Conservation (phyloP, 106 monocot species). For the Vanilla planifolia region DNA sequence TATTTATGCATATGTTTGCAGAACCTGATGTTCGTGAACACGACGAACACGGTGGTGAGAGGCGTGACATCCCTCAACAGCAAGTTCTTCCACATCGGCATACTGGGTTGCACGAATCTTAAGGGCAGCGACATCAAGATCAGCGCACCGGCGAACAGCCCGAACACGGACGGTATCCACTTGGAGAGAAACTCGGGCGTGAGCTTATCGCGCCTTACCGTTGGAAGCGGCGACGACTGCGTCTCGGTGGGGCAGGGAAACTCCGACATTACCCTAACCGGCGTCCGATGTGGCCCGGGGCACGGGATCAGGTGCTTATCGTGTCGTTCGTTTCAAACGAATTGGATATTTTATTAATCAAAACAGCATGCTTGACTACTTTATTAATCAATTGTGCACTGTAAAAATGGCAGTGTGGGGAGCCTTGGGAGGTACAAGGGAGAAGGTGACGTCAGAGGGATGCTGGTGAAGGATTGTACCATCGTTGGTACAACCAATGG, state of each 20-base stretch:
- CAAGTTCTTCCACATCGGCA: slow-evolving; percentile 57
- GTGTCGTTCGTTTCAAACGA: too few relatives aligned
- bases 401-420: slow-evolving; percentile 43
- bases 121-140: slow-evolving; percentile 24
- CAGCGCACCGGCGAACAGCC: slow-evolving; percentile 45
- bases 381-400: too few relatives aligned
- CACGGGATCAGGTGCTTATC: slow-evolving; percentile 52
- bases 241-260: slow-evolving; percentile 59
- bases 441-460: slow-evolving; percentile 33
- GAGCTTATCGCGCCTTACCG: slow-evolving; percentile 18
- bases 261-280: slow-evolving; percentile 10
- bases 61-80: slow-evolving; percentile 50
- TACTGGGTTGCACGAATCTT: slow-evolving; percentile 26
- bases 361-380: too few relatives aligned
- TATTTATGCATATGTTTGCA: too few relatives aligned
- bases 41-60: slow-evolving; percentile 18
- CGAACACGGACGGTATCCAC: slow-evolving; percentile 82
- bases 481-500: slow-evolving; percentile 40
- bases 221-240: slow-evolving; percentile 79
- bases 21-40: slow-evolving; percentile 36
- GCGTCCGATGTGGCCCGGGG: slow-evolving; percentile 58
- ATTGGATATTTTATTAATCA: too few relatives aligned
- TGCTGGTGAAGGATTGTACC: slow-evolving; percentile 38
- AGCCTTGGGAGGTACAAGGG: slow-evolving; percentile 47
- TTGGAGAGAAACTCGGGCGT: slow-evolving; percentile 33